phyloP scores from a whole-genome alignment of 257 asterid genomes.

The Gentiana dahurica region DNA sequence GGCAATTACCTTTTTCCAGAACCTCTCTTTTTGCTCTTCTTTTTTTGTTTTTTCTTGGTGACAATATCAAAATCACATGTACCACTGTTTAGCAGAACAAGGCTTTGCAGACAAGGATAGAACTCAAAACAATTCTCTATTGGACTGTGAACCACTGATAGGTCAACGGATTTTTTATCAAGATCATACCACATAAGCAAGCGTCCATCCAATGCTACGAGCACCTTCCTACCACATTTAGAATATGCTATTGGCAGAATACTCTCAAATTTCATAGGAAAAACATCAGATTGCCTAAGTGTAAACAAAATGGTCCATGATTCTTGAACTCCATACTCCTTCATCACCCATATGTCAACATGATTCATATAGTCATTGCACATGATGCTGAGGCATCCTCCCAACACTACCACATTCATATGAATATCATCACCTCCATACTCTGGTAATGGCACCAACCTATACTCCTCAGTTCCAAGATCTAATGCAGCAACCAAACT shows the following conservation, averaged over 20 bases:
- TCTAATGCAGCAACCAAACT: slow-evolving; percentile 8
- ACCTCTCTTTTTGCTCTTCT: too few species aligned
- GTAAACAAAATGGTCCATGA: slow-evolving; percentile 5
- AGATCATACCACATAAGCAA: background rate
- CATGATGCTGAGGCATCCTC: slow-evolving; percentile 6
- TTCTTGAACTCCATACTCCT: slow-evolving; percentile 4
- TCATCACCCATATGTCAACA: slow-evolving; percentile 10
- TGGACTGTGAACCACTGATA: too few species aligned
- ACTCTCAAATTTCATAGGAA: background rate
- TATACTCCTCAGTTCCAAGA: slow-evolving; percentile 4
- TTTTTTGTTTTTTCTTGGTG: too few species aligned
- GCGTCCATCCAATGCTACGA: background rate
- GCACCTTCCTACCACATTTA: background rate
- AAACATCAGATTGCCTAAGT: background rate
- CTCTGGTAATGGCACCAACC: slow-evolving; percentile 2
- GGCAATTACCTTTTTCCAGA: too few species aligned
- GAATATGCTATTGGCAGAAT: background rate
- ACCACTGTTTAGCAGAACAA: too few species aligned
- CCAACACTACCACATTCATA: slow-evolving; percentile 1
- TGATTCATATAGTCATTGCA: background rate
- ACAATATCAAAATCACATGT: too few species aligned
- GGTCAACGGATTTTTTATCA: background rate
- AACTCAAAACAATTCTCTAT: too few species aligned
- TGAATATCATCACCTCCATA: background rate
- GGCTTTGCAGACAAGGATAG: too few species aligned